Conservation (phyloP, 257 asterid genomes). For the Petrea volubilis region DNA sequence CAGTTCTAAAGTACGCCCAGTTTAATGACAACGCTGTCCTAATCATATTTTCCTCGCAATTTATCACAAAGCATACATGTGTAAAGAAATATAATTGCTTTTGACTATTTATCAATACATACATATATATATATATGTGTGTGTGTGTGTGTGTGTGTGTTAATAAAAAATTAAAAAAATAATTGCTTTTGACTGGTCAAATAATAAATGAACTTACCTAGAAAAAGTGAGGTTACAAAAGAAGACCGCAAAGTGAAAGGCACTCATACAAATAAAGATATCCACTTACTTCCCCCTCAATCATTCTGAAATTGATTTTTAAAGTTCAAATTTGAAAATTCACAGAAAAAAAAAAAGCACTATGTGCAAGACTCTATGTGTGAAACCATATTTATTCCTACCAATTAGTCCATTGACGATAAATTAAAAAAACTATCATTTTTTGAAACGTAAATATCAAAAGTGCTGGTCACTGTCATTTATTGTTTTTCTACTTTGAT, state of each 20-base stretch:
- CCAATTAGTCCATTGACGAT: background rate
- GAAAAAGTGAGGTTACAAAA: constrained; percentile 30
- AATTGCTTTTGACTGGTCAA: background rate
- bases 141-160: too few species aligned
- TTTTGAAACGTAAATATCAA: background rate
- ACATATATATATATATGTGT: too few species aligned
- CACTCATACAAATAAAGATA: constrained; percentile 25
- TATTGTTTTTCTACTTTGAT: background rate
- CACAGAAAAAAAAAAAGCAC: constrained; percentile 32
- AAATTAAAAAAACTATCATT: background rate
- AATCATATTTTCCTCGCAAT: too few species aligned
- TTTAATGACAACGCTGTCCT: too few species aligned
- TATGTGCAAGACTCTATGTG: background rate
- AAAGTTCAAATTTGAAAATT: constrained; percentile 25
- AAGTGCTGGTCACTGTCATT: background rate
- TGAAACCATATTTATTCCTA: constrained; percentile 22
- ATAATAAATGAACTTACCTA: background rate
- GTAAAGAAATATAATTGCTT: background rate
- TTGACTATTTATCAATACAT: too few species aligned
- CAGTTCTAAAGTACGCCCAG: background rate
- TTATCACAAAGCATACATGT: background rate
- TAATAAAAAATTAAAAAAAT: too few species aligned
- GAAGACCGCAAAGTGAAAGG: constrained; percentile 34
- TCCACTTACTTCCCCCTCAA: constrained; percentile 26
- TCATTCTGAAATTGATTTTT: constrained; percentile 20